Evolutionary conservation across 2,329 filamentous ascomycete genomes (phyloP).

Genomic region (Colletotrichum gigasporum): DNA sequence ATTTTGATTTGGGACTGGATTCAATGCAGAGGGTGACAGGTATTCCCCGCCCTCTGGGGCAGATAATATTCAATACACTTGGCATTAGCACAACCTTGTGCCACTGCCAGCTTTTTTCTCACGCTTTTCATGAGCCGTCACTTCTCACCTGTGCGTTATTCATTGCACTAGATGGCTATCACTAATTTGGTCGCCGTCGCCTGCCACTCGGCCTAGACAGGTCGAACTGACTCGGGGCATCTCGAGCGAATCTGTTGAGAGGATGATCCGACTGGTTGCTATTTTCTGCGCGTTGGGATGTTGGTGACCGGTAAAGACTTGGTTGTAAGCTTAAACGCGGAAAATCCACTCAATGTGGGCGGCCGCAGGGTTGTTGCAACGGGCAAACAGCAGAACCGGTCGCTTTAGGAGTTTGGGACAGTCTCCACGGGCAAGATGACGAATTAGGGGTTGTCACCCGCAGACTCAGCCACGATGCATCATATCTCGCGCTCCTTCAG

Average conservation of each 20-base stretch:
- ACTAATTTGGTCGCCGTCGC: not conserved
- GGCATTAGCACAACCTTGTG: not conserved
- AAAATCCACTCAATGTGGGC: slow-evolving; percentile 3
- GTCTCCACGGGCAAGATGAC: not conserved
- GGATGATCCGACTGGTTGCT: slow-evolving; percentile 14
- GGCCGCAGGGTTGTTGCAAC: not conserved
- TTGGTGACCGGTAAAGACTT: not conserved
- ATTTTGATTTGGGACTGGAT: slow-evolving; percentile 11
- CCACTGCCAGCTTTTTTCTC: not conserved
- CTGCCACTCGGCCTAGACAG: not conserved
- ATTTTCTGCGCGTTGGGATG: not conserved
- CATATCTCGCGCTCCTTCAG: not conserved
- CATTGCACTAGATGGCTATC: not conserved
- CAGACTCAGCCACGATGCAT: slow-evolving; percentile 27
- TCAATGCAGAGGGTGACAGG: slow-evolving; percentile 13
- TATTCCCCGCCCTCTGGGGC: slow-evolving; percentile 12
- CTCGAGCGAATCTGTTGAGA: not conserved
- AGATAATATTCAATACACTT: slow-evolving; percentile 30
- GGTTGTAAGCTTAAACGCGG: slow-evolving; percentile 28
- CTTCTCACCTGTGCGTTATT: not conserved
- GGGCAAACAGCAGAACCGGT: not conserved
- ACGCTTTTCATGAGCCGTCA: not conserved
- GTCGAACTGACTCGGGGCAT: not conserved
- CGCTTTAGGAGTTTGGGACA: slow-evolving; percentile 7
- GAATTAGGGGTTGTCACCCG: slow-evolving; percentile 1